Conservation (phyloP, 306 rosid species). For the Prinsepia uniflora region DNA sequence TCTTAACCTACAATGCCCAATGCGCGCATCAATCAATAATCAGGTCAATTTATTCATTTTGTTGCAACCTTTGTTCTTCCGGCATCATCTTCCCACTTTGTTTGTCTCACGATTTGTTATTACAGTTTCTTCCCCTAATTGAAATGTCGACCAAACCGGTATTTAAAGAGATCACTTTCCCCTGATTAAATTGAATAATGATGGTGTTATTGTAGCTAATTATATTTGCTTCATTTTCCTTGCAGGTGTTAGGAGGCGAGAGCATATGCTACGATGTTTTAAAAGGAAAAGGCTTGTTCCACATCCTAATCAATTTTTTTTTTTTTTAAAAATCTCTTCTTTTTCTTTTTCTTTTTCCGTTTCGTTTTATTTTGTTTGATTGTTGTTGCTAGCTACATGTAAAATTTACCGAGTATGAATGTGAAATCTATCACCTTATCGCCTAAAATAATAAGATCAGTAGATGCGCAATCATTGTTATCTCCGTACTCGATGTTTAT, state of each 20-base stretch:
- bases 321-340: no score
- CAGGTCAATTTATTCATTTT: background rate
- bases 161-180: no score
- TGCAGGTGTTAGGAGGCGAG: no score
- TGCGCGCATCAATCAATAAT: constrained; percentile 3
- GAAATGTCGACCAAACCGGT: no score
- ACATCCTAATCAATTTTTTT: no score
- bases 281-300: background rate
- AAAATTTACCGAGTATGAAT: background rate
- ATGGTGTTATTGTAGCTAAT: background rate
- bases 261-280: background rate
- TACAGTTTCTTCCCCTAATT: no score
- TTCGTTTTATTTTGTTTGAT: background rate
- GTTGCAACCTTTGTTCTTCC: no score
- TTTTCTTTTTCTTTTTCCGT: no score
- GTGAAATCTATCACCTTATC: background rate
- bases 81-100: background rate
- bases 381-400: background rate
- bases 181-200: no score
- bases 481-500: background rate
- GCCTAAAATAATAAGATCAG: background rate
- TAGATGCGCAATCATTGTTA: background rate
- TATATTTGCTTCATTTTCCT: background rate
- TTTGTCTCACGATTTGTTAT: no score
- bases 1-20: background rate